Evolutionary conservation across 768 basidiomycete genomes (phyloP), one percentile per base, ranked within the genome.

Genomic region (Pulveroboletus sp.): DNA sequence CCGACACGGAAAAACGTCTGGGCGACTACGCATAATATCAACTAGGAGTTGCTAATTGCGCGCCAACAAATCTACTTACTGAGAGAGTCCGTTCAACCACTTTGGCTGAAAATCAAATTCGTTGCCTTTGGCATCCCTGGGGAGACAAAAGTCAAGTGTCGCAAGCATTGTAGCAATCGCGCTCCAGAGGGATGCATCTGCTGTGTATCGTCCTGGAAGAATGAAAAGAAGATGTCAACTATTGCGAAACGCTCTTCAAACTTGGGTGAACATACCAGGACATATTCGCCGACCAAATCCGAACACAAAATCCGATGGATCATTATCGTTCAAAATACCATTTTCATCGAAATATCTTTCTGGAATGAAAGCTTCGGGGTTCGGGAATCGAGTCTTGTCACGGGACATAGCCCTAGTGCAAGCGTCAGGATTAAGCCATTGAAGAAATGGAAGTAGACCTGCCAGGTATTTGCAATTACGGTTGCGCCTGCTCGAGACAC

Each of bases 131-230:
- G 24, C 3, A 24, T 52, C 50, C 31, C 29, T 36, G 29, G 16
- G 25, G 19, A 19, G 27, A 32, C 7, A 17, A 20, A 57, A 53
- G 1, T 47, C 48, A 23, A 59, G 25, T 3, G 42, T 55, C 16
- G 57, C 49, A 13, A 55, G 58, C 50, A 59, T 59, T 9, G 45
- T 51, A 21, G 36, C 24, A 3, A 57, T 52, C 14, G 44, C 19
- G 36, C 19, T 13, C 21, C 42, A 59, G 25, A 55, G 29, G 2
- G 53, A 36, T 14, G 47, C 50, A 35, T 49, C 53, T 1, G 45
- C 53, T 0, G 38, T 20, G 35, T 51, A 11, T 3, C 45, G 45
- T 16, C 35, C 49, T 59, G 4, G n/a, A 31, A 8, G 20, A 33
- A 43, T 4, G 32, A 10, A 39, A 14, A 5, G 17, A 16, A 1